Conservation (phyloP, 1,139 yeast species). For the Geotrichum citri-aurantii region DNA sequence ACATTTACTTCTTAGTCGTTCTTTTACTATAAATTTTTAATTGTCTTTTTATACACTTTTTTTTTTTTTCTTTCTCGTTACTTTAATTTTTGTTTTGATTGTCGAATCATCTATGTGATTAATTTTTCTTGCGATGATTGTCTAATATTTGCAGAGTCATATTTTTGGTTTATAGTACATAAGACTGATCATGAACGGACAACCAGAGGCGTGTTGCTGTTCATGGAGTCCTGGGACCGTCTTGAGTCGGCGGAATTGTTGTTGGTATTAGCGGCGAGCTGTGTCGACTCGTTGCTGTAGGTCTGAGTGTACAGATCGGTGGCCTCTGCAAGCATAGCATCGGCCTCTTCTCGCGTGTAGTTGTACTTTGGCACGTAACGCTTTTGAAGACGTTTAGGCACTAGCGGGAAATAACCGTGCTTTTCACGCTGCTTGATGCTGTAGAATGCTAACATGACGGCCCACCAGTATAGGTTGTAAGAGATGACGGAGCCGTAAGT, state of each 20-base stretch:
- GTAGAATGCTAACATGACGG: slow-evolving; percentile 8
- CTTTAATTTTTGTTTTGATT: too few species aligned
- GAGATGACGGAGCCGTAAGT: slow-evolving; percentile 81
- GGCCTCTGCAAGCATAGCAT: slow-evolving; percentile 10
- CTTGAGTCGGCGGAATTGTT: not conserved
- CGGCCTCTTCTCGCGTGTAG: slow-evolving; percentile 11
- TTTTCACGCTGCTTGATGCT: slow-evolving; percentile 12
- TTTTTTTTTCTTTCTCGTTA: not conserved
- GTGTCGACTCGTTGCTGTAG: not conserved
- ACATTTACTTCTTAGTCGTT: not conserved
- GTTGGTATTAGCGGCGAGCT: not conserved
- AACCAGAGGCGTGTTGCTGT: slow-evolving; percentile 25
- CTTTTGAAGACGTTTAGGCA: slow-evolving; percentile 10
- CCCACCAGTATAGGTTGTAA: slow-evolving; percentile 48
- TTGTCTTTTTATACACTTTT: not conserved
- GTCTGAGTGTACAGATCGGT: slow-evolving; percentile 9
- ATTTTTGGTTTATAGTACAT: not conserved
- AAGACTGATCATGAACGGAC: not conserved
- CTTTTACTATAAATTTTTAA: too few species aligned
- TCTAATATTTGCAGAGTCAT: not conserved
- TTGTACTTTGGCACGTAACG: slow-evolving; percentile 4
- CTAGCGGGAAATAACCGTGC: slow-evolving; percentile 7
- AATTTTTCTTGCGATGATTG: too few species aligned
- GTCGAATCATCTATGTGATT: too few species aligned
- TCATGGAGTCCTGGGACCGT: slow-evolving; percentile 20